These are phyloP conservation scores for Claviceps sp. DNA, from an alignment of 2,329 filamentous ascomycete genomes.

Conservation along the genomic window DNA sequence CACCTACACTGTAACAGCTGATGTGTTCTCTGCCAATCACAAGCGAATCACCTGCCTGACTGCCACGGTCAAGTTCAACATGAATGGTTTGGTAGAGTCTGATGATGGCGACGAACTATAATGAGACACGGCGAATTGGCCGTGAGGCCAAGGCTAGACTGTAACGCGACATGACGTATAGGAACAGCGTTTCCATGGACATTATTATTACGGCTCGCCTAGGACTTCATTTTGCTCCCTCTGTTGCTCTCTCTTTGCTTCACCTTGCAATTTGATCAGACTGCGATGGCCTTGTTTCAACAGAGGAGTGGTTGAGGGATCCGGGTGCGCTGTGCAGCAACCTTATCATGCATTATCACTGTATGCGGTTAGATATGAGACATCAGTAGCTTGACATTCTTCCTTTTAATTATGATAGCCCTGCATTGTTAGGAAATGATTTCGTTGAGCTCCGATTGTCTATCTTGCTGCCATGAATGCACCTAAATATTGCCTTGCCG, in stretches of 20 bases:
- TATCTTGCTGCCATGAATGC: neutral
- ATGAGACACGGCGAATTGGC: neutral
- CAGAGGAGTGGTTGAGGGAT: neutral
- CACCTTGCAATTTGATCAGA: neutral
- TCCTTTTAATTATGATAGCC: neutral
- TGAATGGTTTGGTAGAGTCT: slow-evolving; percentile 20
- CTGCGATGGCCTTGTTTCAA: neutral
- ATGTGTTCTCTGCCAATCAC: slow-evolving; percentile 63
- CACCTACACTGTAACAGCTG: slow-evolving; percentile 77
- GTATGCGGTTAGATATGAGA: neutral
- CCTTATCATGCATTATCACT: neutral
- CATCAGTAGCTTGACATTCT: neutral
- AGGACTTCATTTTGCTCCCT: neutral
- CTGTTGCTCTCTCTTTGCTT: neutral
- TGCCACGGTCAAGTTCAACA: slow-evolving; percentile 52
- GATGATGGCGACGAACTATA: slow-evolving; percentile 13
- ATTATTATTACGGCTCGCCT: neutral
- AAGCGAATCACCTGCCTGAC: slow-evolving; percentile 77
- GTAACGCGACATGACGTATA: neutral
- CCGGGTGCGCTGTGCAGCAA: neutral
- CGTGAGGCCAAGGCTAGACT: neutral
- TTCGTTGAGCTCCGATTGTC: neutral
- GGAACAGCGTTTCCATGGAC: neutral
- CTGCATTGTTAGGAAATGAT: neutral
- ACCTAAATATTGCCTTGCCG: neutral